phyloP scores from a whole-genome alignment of 345 rosid genomes.

The Atalantia buxifolia region DNA sequence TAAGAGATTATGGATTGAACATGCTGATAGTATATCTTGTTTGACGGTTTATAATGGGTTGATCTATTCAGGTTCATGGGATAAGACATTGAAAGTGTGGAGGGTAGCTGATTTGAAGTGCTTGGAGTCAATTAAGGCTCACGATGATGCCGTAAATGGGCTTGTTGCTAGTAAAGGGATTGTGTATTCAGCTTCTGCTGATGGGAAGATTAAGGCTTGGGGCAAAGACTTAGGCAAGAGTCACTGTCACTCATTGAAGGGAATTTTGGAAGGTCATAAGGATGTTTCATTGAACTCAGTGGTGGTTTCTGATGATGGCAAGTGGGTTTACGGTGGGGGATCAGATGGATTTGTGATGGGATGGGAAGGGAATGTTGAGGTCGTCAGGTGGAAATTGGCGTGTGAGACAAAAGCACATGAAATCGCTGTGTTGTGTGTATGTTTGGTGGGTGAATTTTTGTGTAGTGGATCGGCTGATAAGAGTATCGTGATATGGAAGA shows the following conservation, averaged over 20 bases:
- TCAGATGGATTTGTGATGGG: conserved; percentile 89
- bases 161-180: conserved; percentile 58
- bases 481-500: conserved; percentile 80
- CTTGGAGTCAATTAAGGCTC: conserved; percentile 81
- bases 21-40: conserved; percentile 88
- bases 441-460: conserved; percentile 56
- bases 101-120: conserved; percentile 79
- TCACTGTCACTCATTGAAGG: conserved; percentile 68
- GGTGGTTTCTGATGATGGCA: conserved; percentile 63
- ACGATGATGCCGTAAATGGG: conserved; percentile 83
- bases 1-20: conserved; percentile 75
- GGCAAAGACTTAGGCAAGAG: conserved; percentile 45
- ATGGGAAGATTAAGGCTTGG: conserved; percentile 90
- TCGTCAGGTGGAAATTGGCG: conserved; percentile 50
- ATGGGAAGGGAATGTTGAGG: conserved; percentile 58
- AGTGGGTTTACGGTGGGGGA: conserved; percentile 75
- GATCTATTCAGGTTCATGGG: conserved; percentile 93
- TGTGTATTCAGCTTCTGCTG: conserved; percentile 87
- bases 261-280: conserved; percentile 67
- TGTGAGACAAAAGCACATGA: conserved; percentile 68
- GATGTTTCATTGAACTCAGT: conserved; percentile 76
- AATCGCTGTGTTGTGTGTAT: conserved; percentile 73
- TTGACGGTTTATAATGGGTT: conserved; percentile 56
- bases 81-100: conserved; percentile 93
- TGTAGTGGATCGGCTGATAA: conserved; percentile 91